phyloP scores from a whole-genome alignment of 2,329 filamentous ascomycete species.

The Tolypocladium ovalisporum region DNA sequence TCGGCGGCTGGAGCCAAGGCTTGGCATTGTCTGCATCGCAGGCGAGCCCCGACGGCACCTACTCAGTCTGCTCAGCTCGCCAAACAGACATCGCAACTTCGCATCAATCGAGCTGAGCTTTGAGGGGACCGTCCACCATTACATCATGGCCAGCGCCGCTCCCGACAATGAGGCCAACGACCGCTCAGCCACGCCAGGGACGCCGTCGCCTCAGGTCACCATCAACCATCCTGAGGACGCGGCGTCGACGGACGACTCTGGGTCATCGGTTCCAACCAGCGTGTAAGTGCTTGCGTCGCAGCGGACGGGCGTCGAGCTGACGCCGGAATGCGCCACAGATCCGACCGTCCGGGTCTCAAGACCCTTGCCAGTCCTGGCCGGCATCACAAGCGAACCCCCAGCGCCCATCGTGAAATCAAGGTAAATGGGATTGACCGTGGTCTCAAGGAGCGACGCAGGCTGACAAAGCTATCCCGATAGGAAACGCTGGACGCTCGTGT shows the following conservation, averaged over 20 bases:
- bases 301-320: not conserved
- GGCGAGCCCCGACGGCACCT: not conserved
- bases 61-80: not conserved
- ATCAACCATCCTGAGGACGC: constrained; percentile 15
- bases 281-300: constrained; percentile 24
- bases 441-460: not conserved
- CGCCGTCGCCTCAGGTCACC: constrained; percentile 17
- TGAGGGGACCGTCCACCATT: not conserved
- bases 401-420: constrained; percentile 47
- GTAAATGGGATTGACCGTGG: constrained; percentile 17
- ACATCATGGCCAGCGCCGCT: not conserved
- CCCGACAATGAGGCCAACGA: not conserved
- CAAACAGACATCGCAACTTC: not conserved
- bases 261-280: constrained; percentile 17
- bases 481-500: constrained; percentile 88
- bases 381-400: constrained; percentile 47
- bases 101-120: not conserved
- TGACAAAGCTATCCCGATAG: constrained; percentile 27
- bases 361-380: constrained; percentile 42
- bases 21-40: not conserved
- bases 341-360: constrained; percentile 27
- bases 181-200: not conserved
- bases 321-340: constrained; percentile 19
- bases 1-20: not conserved
- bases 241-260: constrained; percentile 9